Base-by-base conservation (phyloP, 116 monocot species). In the Papilionanthe hybrid region DNA sequence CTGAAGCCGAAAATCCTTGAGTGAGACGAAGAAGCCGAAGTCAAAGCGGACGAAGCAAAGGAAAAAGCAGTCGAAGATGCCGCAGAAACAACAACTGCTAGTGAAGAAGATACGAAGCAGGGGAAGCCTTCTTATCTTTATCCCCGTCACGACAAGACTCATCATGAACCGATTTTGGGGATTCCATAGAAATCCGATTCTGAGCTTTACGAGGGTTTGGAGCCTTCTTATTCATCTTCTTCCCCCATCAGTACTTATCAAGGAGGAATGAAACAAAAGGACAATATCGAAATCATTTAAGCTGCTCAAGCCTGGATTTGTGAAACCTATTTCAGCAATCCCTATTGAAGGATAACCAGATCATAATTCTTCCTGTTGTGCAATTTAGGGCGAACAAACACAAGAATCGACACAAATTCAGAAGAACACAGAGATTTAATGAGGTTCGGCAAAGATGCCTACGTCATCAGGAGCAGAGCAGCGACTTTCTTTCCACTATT, bases 141-240 rank as follows among this genome's bases (percentile, higher is more conserved):
- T 55, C 83, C 47, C 41, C 78, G 41, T 77, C 85, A 47, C 25
- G 78, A 5, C 84, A 42, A 47, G 43, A 53, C 76, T 65, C 66
- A 77, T 83, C 86, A 15, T 78, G 53, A 22, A 29, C 53, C 5
- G 50, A 44, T 44, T 78, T 65, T 18, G 83, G 67, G 18, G 84
- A 77, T 42, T 60, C 84, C 8, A 80, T 75, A 13, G 77, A 49
- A 37, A 71, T 74, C 20, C 84, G 81, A 1, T 68, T 50, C 3
- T 79, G 55, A 0, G 68, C 43, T 67, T 86, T 90, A 17, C 86
- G 82, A n/a, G 86, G 81, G 47, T 81, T 88, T 77, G 78, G 78
- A 22, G 75, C 82, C 82, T 90, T 93, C 43, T 77, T 81, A 75
- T 86, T 94, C 77, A 86, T 76, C 84, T 87, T 92, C 84, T 92